Conservation (phyloP, 1,139 yeast species). For the Yamadazyma siamensis region DNA sequence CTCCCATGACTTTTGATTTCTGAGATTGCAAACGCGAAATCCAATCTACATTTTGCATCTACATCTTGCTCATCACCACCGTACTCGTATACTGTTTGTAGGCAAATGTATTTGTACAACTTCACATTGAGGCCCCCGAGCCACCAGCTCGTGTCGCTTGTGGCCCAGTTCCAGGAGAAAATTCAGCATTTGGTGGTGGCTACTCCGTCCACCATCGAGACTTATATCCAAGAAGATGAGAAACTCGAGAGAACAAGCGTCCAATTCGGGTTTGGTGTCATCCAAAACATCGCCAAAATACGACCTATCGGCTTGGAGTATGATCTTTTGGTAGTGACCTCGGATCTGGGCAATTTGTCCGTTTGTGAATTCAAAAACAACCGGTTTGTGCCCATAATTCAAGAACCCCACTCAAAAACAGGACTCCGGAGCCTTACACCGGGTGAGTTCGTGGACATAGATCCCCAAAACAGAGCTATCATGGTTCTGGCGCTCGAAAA, state of each 20-base stretch:
- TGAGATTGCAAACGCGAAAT: constrained; percentile 2
- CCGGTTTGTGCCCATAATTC: constrained; percentile 47
- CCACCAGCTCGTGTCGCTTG: constrained; percentile 49
- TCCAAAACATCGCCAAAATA: constrained; percentile 52
- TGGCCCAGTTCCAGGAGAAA: constrained; percentile 65
- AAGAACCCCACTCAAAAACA: constrained; percentile 71
- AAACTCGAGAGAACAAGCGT: constrained; percentile 39
- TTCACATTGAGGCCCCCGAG: constrained; percentile 61
- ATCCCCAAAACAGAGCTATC: constrained; percentile 69
- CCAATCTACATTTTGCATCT: constrained; percentile 1
- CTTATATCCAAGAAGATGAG: constrained; percentile 55
- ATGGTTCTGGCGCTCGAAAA: constrained; percentile 71
- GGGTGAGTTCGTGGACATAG: constrained; percentile 71
- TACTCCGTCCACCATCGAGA: constrained; percentile 50
- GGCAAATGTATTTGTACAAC: constrained; percentile 53
- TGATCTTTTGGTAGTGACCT: constrained; percentile 64
- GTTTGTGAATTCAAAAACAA: constrained; percentile 49
- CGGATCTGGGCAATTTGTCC: constrained; percentile 77
- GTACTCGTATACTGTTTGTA: neutral
- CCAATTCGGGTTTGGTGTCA: constrained; percentile 56
- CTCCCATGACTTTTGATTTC: constrained; percentile 11
- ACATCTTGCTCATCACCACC: neutral
- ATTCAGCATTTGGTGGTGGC: constrained; percentile 62
- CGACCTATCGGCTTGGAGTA: constrained; percentile 49
- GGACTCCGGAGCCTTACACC: constrained; percentile 77